Base-by-base conservation (phyloP, 164 flowering plant species). In the Annona squamosa region DNA sequence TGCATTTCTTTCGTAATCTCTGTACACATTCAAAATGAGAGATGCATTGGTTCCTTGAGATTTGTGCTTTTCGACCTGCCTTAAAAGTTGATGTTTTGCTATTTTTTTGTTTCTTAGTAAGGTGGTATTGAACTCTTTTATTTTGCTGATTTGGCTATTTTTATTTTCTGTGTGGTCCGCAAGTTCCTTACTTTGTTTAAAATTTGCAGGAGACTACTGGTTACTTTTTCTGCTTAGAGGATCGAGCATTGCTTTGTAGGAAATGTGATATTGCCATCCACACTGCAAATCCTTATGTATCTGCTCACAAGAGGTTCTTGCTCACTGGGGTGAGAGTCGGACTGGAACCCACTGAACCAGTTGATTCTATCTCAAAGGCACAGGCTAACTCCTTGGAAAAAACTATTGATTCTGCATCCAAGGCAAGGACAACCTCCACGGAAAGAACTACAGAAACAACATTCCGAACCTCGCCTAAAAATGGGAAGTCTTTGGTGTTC, bases 251-350 rank as follows among this genome's bases (percentile, higher is more conserved):
- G 73, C 88, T 95, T 10, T 95, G 99, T 82, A 78, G 97, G 79
- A 89, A 87, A 72, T 95, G 99, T 85, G 98, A 95, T 72, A 81
- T 87, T 47, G 84, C 93, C 26, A 89, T 93, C 69, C 99, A 95
- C 82, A 81, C 93, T 3, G 89, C 84, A 37, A 95, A 93, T 74
- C 2, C 83, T 26, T 82, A 69, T 77, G 98, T 92, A 26, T 84
- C 92, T 42, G 82, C 74, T 68, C 99, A 95, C 72, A 90, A 86
- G 73, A 85, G 99, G 76, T 95, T 95, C 81, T 84, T 95, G 73
- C 92, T 95, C 46, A 95, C 97, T 47, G 99, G 99, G 68, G 96
- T 91, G 48, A 87, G 86, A 82, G 97, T 91, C 65, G 96, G 90
- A 41, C 91, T 86, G 52, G 97, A 93, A 72, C 68, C 89, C 19